phyloP scores from a whole-genome alignment of 495 filamentous ascomycete genomes.

The Polyplosphaeria fusca region DNA sequence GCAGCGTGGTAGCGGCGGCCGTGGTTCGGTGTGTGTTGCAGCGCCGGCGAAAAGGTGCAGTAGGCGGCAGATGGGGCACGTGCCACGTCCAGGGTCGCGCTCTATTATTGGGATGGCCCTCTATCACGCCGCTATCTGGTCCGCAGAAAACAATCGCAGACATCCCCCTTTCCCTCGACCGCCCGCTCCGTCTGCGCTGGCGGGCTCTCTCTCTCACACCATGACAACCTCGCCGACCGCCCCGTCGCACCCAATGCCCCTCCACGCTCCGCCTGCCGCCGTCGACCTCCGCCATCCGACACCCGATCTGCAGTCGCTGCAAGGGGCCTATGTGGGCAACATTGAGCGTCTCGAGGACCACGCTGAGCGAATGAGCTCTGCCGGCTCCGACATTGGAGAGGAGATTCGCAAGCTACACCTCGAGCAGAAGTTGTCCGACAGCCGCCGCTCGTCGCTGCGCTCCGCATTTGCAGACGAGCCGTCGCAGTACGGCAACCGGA shows the following conservation, averaged over 20 bases:
- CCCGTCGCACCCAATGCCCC: slow-evolving; percentile 23
- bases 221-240: slow-evolving; percentile 23
- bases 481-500: slow-evolving; percentile 33
- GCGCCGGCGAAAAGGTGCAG: too few species aligned
- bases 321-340: slow-evolving; percentile 71
- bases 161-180: background rate
- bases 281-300: slow-evolving; percentile 69
- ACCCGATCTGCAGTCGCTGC: slow-evolving; percentile 69
- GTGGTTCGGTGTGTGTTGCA: too few species aligned
- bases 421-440: slow-evolving; percentile 65
- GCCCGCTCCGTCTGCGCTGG: background rate
- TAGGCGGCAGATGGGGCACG: too few species aligned
- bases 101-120: slow-evolving; percentile 3
- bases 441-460: slow-evolving; percentile 29
- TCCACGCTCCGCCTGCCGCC: slow-evolving; percentile 51
- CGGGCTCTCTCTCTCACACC: slow-evolving; percentile 1
- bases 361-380: slow-evolving; percentile 75
- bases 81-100: too few species aligned
- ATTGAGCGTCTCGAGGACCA: slow-evolving; percentile 78
- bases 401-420: slow-evolving; percentile 77
- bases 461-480: slow-evolving; percentile 16
- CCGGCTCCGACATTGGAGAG: slow-evolving; percentile 72
- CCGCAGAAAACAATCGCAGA: background rate
- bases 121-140: slow-evolving; percentile 12
- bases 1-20: too few species aligned